Evolutionary conservation across 1,139 yeast genomes (phyloP), one percentile per base, ranked within the genome.

Genomic region (Casaregolazyma suthepensis): DNA sequence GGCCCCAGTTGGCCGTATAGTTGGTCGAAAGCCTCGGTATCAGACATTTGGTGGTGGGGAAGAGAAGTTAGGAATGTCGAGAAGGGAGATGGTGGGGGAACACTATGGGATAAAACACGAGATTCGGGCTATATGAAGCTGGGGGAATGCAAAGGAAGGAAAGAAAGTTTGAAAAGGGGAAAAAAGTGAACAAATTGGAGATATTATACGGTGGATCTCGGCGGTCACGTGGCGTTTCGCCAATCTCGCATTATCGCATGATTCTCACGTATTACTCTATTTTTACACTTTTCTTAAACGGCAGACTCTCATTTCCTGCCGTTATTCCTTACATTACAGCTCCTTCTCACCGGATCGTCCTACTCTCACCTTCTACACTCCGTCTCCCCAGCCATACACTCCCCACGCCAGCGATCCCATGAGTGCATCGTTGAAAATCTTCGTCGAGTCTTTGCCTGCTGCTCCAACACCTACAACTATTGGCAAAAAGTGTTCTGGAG

Each of bases 401-500:
- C 85, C 87, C 89, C 89, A 86, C 1, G 87, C 93, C 43, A 85
- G 61, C 49, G 85, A 76, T 0, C 72, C 72, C 13, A 64, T 56
- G 2, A 70, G 78, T 26, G 65, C 73, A 46, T 75, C 72, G 63
- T 80, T 82, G 26, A 83, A 53, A 57, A 78, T 80, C 53, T 71
- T 70, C 3, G 45, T 40, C 18, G 43, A 45, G 5, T 35, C 76
- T 4, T 65, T 58, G 2, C 70, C 69, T 15, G 80, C 75, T 19
- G 84, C 75, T 13, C 91, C 93, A 10, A 81, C 75, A 1, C 84
- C 90, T 45, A 82, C 87, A 35, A 82, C 80, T 3, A 84, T 63
- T 0, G 95, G 94, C 59, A 82, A 68, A 56, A 86, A 79, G 66
- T 87, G 95, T 58, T 87, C 94, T 48, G 81, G 71, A 0, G 89